phyloP scores from a whole-genome alignment of 805 yeast genomes.

The Candida vartiovaarae region DNA sequence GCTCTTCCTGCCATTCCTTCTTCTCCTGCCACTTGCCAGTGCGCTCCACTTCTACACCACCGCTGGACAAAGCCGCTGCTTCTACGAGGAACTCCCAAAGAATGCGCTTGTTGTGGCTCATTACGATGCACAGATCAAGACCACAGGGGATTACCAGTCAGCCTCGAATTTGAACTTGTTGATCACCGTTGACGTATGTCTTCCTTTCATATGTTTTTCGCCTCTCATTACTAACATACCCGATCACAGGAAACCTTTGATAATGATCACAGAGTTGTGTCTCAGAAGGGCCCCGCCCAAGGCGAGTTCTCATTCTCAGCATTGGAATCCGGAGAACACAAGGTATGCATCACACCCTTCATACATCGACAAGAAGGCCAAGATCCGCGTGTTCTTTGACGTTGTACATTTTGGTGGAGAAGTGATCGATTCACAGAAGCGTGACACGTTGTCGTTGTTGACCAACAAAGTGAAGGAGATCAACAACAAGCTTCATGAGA shows the following conservation, averaged over 20 bases:
- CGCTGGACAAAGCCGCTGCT: conserved; percentile 74
- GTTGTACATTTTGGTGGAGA: conserved; percentile 62
- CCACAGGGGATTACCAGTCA: conserved; percentile 40
- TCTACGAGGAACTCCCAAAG: conserved; percentile 70
- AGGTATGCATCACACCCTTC: conserved; percentile 62
- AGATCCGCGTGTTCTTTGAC: conserved; percentile 68
- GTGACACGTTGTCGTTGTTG: conserved; percentile 45
- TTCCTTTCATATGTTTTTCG: background rate
- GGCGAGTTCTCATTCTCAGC: conserved; percentile 81
- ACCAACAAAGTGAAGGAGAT: conserved; percentile 50
- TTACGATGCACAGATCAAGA: conserved; percentile 61
- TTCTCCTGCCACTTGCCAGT: conserved; percentile 2
- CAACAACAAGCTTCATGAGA: conserved; percentile 47
- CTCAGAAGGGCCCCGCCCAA: conserved; percentile 51
- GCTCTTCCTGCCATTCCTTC: background rate
- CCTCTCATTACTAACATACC: conserved; percentile 5
- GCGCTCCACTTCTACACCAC: conserved; percentile 68
- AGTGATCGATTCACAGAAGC: conserved; percentile 54
- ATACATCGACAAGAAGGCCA: conserved; percentile 33
- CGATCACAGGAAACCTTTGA: conserved; percentile 61
- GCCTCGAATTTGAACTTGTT: conserved; percentile 53
- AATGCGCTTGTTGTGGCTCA: conserved; percentile 78
- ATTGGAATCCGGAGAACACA: conserved; percentile 78
- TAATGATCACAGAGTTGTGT: conserved; percentile 68
- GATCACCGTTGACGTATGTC: conserved; percentile 57